Evolutionary conservation across 495 filamentous ascomycete genomes (phyloP), one percentile per base, ranked within the genome.

Genomic region (Pyronema domesticum): DNA sequence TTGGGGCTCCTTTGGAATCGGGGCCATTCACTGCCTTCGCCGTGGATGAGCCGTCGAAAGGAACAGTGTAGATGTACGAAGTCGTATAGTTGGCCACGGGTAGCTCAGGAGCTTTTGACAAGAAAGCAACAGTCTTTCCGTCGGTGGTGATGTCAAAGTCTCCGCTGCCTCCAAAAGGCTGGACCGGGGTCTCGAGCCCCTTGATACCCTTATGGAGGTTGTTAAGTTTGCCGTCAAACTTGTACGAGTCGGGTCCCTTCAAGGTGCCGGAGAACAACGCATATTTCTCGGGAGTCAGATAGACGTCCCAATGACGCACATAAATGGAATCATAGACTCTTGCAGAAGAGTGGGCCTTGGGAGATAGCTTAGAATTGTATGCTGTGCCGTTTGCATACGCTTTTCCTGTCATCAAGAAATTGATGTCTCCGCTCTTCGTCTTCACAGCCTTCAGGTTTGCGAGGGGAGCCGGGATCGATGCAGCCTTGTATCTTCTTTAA

Each of bases 21-120:
- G 71, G 68, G 9, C 91, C 73, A 36, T 66, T 66, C 44, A 66
- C 55, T 8, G 57, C 36, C 19, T 37, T 56, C 30, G 63, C 60
- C 8, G 68, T 61, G 15, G 57, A 55, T 7, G 62, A 58, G n/a
- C 67, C 68, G 17, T 55, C 55, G 57, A 68, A 65, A 1, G 82
- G 76, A 6, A 86, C 74, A 57, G 80, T 81, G 65, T 86, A 88
- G 23, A 86, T 69, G 53, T 85, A 79, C 37, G 81, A 81, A 57
- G 87, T 83, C 3, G 89, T 95, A 68, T 91, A 81, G 10, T 78
- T 74, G 0, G 89, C 89, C 4, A 81, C 79, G 58, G 86, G 79
- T 3, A 91, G 62, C 6, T 74, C 73, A 0, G 88, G 89, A 60
- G 93, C 87, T 60, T 86, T 93, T 0, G 88, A 80, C 33, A 93